These are phyloP conservation scores for Mortierella sp. DNA, from an alignment of 371 early-diverging fungal species.

Conservation along the genomic window DNA sequence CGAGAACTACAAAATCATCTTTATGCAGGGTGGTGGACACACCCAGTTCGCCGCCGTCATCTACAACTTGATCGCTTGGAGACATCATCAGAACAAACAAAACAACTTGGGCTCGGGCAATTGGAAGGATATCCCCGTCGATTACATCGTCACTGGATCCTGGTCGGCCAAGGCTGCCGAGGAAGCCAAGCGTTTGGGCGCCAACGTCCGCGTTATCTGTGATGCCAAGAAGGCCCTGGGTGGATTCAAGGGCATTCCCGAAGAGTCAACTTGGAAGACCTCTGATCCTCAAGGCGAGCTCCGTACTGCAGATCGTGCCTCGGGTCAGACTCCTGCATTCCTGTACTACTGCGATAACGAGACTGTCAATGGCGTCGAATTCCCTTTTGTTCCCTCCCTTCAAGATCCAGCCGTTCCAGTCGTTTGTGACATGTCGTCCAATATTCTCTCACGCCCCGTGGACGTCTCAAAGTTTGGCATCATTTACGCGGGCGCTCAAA, in stretches of 20 bases:
- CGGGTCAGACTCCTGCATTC: slow-evolving; percentile 70
- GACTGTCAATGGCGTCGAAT: slow-evolving; percentile 97
- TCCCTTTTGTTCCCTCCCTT: slow-evolving; percentile 67
- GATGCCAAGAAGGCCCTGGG: slow-evolving; percentile 69
- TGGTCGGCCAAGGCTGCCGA: slow-evolving; percentile 94
- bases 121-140: slow-evolving; percentile 67
- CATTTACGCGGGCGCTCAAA: slow-evolving; percentile 97
- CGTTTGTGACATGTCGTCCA: slow-evolving; percentile 96
- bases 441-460: slow-evolving; percentile 88
- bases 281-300: slow-evolving; percentile 67
- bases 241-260: slow-evolving; percentile 69
- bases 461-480: slow-evolving; percentile 88
- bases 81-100: slow-evolving; percentile 60
- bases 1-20: slow-evolving; percentile 88
- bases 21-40: slow-evolving; percentile 97
- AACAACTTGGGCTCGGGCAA: slow-evolving; percentile 24
- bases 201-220: slow-evolving; percentile 72
- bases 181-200: slow-evolving; percentile 87
- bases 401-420: slow-evolving; percentile 81
- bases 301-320: slow-evolving; percentile 46
- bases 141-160: slow-evolving; percentile 93
- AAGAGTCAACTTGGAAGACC: slow-evolving; percentile 74
- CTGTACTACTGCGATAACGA: slow-evolving; percentile 98
- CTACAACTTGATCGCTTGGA: slow-evolving; percentile 88
- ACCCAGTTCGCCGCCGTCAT: slow-evolving; percentile 92